Base-by-base conservation (phyloP, 306 rosid genomes). In the Medicago lupulina region DNA sequence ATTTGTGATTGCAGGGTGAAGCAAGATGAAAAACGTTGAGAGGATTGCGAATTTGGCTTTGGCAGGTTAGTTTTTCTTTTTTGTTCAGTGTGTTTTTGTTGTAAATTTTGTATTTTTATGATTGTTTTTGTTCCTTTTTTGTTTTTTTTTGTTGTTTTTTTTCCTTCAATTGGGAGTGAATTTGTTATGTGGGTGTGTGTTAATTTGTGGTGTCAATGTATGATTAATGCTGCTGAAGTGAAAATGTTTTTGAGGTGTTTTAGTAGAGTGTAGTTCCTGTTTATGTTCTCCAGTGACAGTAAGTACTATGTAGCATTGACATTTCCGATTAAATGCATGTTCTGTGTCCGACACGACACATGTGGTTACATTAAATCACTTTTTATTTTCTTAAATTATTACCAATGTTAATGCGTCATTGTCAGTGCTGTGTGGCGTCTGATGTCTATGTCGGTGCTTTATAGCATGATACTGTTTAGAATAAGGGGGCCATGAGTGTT, bases 1-100 rank as follows among this genome's bases (percentile, higher is more conserved):
- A 57, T 82, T 70, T 79, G 74, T 82, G 78, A 74, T 84, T 65
- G 76, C 81, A 78, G 88, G 79, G 83, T 83, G 69, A 79, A 67
- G 69, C 47, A 53, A 77, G 76, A 92, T 92, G 97, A 89, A 88
- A 79, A 89, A 71, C 76, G 83, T 80, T 2, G 97, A 92, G 84
- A 92, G 90, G 49, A 28, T 92, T 73, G 96, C 93, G 49, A 92
- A 88, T 90, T 83, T 92, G 69, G 96, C 97, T 31, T 84, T 92
- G 83, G 87, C 92, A 70, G 97, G 97, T 92, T 73, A 4, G 76
- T 31, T 4, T 31, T 31, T 4, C 2, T 28, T 31, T 31, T 31
- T 31, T 72, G 39, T 11, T 75, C 40, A 31, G 39, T 67, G 36
- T 23, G 2, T 23, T 13, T n/a, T 80, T 73, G 2, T 41, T 43